phyloP scores from a whole-genome alignment of 108 stramenopile genomes.

The Mayamaea pseudoterrestris region DNA sequence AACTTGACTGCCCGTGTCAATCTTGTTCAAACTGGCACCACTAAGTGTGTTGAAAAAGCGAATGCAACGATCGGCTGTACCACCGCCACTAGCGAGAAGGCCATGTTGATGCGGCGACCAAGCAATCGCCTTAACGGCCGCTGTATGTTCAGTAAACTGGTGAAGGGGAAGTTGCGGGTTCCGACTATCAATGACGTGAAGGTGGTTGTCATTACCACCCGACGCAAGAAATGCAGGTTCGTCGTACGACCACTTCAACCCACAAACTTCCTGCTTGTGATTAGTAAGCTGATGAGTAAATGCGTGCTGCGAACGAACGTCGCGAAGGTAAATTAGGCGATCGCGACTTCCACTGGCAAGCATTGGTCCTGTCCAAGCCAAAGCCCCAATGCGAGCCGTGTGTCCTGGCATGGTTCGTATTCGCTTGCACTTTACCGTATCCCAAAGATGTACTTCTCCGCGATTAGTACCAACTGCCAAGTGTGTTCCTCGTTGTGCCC shows the following conservation, averaged over 20 bases:
- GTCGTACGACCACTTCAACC: constrained; percentile 91
- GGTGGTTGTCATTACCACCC: constrained; percentile 98
- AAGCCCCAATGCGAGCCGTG: constrained; percentile 79
- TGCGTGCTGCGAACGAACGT: constrained; percentile 65
- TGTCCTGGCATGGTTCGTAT: constrained; percentile 80
- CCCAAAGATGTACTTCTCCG: constrained; percentile 93
- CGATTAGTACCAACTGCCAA: constrained; percentile 82
- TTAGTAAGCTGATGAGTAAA: constrained; percentile 53
- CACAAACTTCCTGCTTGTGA: constrained; percentile 98
- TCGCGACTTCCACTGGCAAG: constrained; percentile 93
- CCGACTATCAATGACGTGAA: constrained; percentile 88
- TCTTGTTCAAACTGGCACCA: constrained; percentile 63
- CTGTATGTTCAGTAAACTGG: constrained; percentile 86
- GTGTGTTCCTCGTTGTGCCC: constrained; percentile 85
- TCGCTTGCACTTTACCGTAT: constrained; percentile 71
- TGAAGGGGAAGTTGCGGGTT: constrained; percentile 50
- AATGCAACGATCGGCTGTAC: constrained; percentile 96
- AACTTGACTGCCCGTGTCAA: constrained; percentile 97
- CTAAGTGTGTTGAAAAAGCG: constrained; percentile 96
- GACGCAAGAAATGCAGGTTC: constrained; percentile 81
- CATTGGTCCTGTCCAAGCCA: constrained; percentile 80
- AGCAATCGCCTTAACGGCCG: constrained; percentile 99
- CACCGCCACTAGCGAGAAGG: constrained; percentile 93
- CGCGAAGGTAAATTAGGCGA: constrained; percentile 78
- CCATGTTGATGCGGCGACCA: constrained; percentile 98